These are phyloP conservation scores for Botrytis elliptica DNA, from an alignment of 2,329 filamentous ascomycete species.

Conservation along the genomic window DNA sequence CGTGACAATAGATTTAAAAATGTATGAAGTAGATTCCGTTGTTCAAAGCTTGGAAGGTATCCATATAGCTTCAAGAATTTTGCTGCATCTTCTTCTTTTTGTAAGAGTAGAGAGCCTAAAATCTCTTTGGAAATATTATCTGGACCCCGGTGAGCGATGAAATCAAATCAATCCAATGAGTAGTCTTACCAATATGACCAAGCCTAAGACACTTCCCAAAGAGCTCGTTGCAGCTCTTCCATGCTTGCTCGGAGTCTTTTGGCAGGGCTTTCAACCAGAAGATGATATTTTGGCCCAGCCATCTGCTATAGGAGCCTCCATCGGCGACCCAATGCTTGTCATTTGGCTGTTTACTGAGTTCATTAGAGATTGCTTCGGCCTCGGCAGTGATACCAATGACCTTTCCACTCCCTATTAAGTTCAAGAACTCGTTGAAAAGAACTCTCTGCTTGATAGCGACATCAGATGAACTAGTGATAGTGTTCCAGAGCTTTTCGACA, in stretches of 20 bases:
- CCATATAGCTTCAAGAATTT: conserved; percentile 33
- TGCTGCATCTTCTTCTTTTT: conserved; percentile 26
- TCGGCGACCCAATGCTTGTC: conserved; percentile 38
- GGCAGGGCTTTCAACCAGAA: conserved; percentile 31
- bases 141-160: conserved; percentile 24
- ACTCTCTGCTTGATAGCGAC: conserved; percentile 46
- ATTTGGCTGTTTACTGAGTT: conserved; percentile 31
- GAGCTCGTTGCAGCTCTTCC: conserved; percentile 36
- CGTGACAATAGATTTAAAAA: conserved; percentile 35
- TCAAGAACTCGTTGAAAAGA: conserved; percentile 63
- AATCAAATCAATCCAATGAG: neutral
- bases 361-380: conserved; percentile 44
- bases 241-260: conserved; percentile 26
- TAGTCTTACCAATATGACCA: conserved; percentile 36
- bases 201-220: conserved; percentile 37
- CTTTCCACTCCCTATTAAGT: conserved; percentile 58
- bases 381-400: conserved; percentile 58
- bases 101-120: conserved; percentile 29
- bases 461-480: conserved; percentile 42
- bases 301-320: conserved; percentile 34
- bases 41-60: conserved; percentile 34
- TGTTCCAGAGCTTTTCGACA: conserved; percentile 45
- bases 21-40: conserved; percentile 35
- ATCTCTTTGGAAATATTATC: conserved; percentile 35
- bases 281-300: conserved; percentile 37